Conservation (phyloP, 2,329 filamentous ascomycete genomes). For the Fusarium agapanthi region DNA sequence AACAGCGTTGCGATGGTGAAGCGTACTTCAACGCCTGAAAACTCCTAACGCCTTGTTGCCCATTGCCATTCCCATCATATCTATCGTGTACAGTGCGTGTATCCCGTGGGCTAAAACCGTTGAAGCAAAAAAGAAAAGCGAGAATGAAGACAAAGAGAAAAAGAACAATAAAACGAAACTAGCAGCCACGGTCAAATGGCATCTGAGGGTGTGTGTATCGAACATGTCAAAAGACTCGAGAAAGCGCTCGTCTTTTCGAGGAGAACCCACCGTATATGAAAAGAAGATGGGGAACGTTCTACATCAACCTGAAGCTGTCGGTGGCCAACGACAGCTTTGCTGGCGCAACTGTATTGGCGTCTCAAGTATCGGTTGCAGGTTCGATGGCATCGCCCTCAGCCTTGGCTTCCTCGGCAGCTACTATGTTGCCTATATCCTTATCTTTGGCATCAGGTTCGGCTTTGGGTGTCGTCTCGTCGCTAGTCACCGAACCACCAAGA, state of each 20-base stretch:
- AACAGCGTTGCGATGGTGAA: neutral
- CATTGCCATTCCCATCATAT: constrained; percentile 18
- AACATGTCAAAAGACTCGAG: neutral
- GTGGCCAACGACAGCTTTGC: neutral
- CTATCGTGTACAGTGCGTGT: constrained; percentile 31
- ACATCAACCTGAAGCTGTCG: neutral
- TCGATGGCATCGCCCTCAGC: neutral
- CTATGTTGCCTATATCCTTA: constrained; percentile 29
- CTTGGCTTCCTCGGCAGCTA: neutral
- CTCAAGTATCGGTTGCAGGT: neutral
- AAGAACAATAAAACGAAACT: neutral
- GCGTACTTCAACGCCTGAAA: constrained; percentile 3
- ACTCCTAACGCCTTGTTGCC: constrained; percentile 31
- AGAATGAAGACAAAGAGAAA: neutral
- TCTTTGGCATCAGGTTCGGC: constrained; percentile 28
- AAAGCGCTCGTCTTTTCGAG: neutral
- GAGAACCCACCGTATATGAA: neutral
- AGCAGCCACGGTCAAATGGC: neutral
- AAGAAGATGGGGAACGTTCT: neutral
- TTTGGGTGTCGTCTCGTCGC: constrained; percentile 42
- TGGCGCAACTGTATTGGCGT: neutral
- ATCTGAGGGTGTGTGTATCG: neutral
- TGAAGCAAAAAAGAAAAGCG: neutral
- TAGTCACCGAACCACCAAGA: constrained; percentile 12
- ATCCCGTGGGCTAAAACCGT: constrained; percentile 13